Conservation (phyloP, 352 stramenopile species). For the Phytophthora idaei region DNA sequence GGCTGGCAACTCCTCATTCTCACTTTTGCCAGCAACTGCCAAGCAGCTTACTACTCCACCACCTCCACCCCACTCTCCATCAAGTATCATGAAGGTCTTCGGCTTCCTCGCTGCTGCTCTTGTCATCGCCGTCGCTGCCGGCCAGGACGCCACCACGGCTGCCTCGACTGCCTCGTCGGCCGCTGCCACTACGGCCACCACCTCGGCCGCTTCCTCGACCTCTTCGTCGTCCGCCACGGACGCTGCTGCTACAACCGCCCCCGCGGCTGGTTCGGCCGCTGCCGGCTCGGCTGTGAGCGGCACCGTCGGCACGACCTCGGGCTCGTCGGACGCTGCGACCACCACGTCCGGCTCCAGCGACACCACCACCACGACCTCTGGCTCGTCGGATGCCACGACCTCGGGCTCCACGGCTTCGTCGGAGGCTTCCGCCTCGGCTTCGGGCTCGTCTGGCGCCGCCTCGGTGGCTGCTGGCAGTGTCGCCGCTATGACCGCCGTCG, state of each 20-base stretch:
- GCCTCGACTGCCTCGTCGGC: slow-evolving; percentile 19
- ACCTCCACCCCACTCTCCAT: slow-evolving; percentile 3
- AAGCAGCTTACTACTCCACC: slow-evolving; percentile 34
- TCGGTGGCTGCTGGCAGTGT: slow-evolving; percentile 39
- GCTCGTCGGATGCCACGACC: slow-evolving; percentile 19
- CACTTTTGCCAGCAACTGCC: slow-evolving; percentile 47
- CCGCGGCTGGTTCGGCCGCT: slow-evolving; percentile 9
- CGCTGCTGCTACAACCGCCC: slow-evolving; percentile 7
- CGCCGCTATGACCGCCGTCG: slow-evolving; percentile 31
- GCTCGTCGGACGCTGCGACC: slow-evolving; percentile 21
- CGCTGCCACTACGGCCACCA: slow-evolving; percentile 14
- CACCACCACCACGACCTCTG: slow-evolving; percentile 21
- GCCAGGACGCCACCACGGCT: slow-evolving; percentile 24
- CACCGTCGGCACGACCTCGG: slow-evolving; percentile 29
- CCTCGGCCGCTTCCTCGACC: slow-evolving; percentile 21
- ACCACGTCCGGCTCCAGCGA: slow-evolving; percentile 23
- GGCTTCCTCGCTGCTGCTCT: slow-evolving; percentile 48
- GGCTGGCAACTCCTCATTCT: slow-evolving; percentile 35
- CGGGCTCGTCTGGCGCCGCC: slow-evolving; percentile 37
- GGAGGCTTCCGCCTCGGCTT: slow-evolving; percentile 17
- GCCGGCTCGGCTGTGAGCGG: slow-evolving; percentile 26
- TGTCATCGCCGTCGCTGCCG: slow-evolving; percentile 38
- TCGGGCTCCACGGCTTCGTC: slow-evolving; percentile 24
- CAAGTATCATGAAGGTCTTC: slow-evolving; percentile 52
- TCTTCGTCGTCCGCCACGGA: slow-evolving; percentile 17